These are phyloP conservation scores for Sarocladium oryzae DNA, from an alignment of 2,329 filamentous ascomycete genomes.

Conservation along the genomic window DNA sequence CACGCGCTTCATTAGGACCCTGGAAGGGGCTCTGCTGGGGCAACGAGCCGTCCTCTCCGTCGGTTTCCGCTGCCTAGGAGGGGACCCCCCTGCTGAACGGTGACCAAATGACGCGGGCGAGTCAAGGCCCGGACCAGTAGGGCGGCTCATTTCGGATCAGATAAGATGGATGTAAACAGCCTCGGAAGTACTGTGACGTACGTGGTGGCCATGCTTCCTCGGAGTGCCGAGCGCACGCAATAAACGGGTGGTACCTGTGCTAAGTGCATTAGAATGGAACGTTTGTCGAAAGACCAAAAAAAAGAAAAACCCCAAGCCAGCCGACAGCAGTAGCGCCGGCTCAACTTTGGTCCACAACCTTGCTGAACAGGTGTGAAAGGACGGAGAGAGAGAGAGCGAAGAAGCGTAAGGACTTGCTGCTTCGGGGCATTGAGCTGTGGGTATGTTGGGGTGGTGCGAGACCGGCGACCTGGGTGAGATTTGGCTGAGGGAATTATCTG, in stretches of 20 bases:
- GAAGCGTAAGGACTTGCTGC: neutral
- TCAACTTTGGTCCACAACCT: no score
- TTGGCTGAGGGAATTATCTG: slow-evolving; percentile 41
- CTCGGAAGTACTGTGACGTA: slow-evolving; percentile 7
- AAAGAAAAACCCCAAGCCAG: slow-evolving; percentile 7
- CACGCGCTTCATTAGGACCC: no score
- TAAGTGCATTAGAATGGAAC: no score
- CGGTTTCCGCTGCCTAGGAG: neutral
- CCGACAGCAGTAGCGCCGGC: no score
- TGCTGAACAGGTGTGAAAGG: no score
- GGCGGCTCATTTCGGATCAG: slow-evolving; percentile 3
- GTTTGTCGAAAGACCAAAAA: neutral
- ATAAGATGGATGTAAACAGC: slow-evolving; percentile 1
- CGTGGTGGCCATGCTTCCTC: neutral
- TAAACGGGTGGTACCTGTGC: no score
- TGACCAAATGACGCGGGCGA: slow-evolving; percentile 8
- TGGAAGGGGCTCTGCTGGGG: neutral
- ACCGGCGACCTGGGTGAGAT: slow-evolving; percentile 14
- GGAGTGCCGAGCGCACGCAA: neutral
- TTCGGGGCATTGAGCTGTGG: neutral
- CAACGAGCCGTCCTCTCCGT: slow-evolving; percentile 1
- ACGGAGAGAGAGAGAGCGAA: no score
- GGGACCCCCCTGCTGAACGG: neutral
- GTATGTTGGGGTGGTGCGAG: neutral
- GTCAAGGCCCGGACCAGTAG: neutral